Conservation (phyloP, 2,329 filamentous ascomycete species). For the Diaporthe vexans region DNA sequence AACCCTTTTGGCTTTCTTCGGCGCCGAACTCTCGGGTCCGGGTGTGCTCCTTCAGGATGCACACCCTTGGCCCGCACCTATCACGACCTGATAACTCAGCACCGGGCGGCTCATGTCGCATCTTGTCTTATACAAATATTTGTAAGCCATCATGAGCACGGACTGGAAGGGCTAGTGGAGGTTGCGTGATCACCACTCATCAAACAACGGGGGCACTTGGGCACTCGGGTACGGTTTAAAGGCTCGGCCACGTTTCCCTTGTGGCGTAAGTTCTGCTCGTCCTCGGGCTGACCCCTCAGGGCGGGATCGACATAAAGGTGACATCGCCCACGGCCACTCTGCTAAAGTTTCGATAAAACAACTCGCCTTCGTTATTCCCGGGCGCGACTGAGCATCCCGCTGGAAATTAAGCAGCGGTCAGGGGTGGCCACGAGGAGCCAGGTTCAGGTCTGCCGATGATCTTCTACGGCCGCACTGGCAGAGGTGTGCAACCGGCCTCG, state of each 20-base stretch:
- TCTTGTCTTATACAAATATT: constrained; percentile 3
- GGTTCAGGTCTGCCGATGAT: neutral
- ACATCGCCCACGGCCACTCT: constrained; percentile 16
- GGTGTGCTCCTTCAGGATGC: neutral
- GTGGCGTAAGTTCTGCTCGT: constrained; percentile 21
- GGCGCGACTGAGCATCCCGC: neutral
- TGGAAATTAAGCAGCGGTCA: constrained; percentile 22
- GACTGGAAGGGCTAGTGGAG: neutral
- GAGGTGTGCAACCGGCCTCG: constrained; percentile 48
- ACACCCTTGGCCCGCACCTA: neutral
- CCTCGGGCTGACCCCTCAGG: constrained; percentile 25
- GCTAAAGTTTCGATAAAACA: constrained; percentile 19
- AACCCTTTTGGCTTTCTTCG: constrained; percentile 9
- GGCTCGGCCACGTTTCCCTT: neutral
- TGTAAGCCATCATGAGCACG: constrained; percentile 1
- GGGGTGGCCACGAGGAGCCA: neutral
- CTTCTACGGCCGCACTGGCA: neutral
- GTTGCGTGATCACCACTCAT: constrained; percentile 21
- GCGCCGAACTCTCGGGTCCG: constrained; percentile 26
- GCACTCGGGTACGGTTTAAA: neutral
- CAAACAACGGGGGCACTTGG: neutral
- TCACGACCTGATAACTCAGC: neutral
- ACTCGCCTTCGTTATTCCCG: constrained; percentile 8
- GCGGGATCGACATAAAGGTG: constrained; percentile 15
- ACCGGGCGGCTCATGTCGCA: neutral